Percentiles rank a stretch among this genome's conserved stretches.
phyloP scores from a whole-genome alignment of 371 early-diverging fungal species.

The Umbelopsis sp. region DNA sequence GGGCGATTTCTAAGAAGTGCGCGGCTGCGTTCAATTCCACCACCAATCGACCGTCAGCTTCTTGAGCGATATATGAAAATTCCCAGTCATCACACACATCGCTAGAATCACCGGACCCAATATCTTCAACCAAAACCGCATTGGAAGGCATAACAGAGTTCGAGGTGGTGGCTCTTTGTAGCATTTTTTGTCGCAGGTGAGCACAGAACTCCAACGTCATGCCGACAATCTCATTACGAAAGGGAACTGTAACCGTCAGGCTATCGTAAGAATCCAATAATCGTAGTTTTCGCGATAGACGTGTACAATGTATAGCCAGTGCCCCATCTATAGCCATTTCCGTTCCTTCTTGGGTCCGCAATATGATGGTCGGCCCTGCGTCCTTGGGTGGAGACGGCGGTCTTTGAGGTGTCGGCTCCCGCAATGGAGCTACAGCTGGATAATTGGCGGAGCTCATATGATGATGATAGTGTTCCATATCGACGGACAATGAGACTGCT shows the following conservation, averaged over 20 bases:
- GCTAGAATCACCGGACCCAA: background rate
- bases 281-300: slow-evolving; percentile 12
- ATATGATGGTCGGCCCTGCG: background rate
- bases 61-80: slow-evolving; percentile 17
- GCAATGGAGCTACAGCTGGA: slow-evolving; percentile 6
- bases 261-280: slow-evolving; percentile 17
- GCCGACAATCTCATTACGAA: slow-evolving; percentile 7
- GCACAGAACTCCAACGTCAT: slow-evolving; percentile 17
- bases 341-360: slow-evolving; percentile 4
- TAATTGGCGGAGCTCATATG: background rate
- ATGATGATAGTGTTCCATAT: slow-evolving; percentile 12
- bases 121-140: slow-evolving; percentile 7
- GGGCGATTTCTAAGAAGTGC: slow-evolving; percentile 18
- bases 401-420: slow-evolving; percentile 14
- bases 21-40: slow-evolving; percentile 19
- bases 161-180: background rate
- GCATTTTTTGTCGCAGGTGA: slow-evolving; percentile 18
- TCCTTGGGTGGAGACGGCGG: slow-evolving; percentile 14
- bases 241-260: slow-evolving; percentile 8
- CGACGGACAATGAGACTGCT: slow-evolving; percentile 9
- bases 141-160: slow-evolving; percentile 1
- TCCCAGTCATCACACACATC: slow-evolving; percentile 21
- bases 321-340: slow-evolving; percentile 10
- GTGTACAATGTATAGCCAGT: slow-evolving; percentile 18
- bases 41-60: slow-evolving; percentile 20